Conservation (phyloP, 371 early-diverging fungal species). For the Mortierella sp. region DNA sequence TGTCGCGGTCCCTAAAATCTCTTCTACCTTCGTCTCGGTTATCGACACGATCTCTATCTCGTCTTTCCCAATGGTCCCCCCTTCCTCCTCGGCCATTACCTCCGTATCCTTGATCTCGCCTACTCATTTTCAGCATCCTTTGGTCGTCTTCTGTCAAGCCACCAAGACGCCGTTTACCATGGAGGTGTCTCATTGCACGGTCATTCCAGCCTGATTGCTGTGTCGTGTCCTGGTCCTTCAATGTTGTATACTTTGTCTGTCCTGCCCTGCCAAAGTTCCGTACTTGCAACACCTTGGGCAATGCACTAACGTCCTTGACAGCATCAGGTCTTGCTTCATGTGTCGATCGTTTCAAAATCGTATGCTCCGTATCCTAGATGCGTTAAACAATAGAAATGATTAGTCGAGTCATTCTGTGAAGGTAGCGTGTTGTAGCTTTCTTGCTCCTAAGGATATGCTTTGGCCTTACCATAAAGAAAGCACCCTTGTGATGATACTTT, state of each 20-base stretch:
- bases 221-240: constrained; percentile 87
- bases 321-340: constrained; percentile 84
- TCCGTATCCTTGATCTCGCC: constrained; percentile 1
- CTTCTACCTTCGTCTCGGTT: constrained; percentile 5
- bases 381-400: background rate
- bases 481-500: constrained; percentile 91
- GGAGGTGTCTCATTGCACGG: constrained; percentile 29
- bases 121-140: constrained; percentile 23
- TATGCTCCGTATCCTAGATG: constrained; percentile 63
- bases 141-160: constrained; percentile 40
- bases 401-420: background rate
- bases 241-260: constrained; percentile 90
- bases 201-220: constrained; percentile 47
- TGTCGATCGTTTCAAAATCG: constrained; percentile 75
- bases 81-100: constrained; percentile 11
- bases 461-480: constrained; percentile 75
- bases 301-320: constrained; percentile 64
- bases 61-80: constrained; percentile 2
- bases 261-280: constrained; percentile 90
- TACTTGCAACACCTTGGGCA: constrained; percentile 92
- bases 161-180: constrained; percentile 25
- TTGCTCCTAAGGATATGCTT: background rate
- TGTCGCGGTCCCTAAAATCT: constrained; percentile 17
- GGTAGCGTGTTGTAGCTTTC: background rate
- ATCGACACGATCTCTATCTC: constrained; percentile 6